Conservation (phyloP, 345 rosid genomes). For the Streptanthus diversifolius region DNA sequence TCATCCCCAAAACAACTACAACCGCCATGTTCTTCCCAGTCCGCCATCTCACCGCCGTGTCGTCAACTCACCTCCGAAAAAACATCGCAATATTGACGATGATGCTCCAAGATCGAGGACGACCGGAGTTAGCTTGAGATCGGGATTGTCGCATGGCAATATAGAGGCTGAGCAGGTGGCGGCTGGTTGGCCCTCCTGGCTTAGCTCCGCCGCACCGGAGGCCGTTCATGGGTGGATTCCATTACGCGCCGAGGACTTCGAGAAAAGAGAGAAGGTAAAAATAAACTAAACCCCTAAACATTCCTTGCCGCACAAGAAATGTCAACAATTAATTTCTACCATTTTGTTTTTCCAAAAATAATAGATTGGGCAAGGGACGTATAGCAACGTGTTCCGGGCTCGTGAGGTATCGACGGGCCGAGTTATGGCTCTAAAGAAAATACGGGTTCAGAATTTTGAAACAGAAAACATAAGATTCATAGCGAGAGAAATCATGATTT, state of each 20-base stretch:
- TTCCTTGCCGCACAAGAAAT: slow-evolving; percentile 18
- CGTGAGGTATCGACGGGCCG: slow-evolving; percentile 67
- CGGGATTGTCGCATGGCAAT: slow-evolving; percentile 43
- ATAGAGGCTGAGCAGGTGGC: slow-evolving; percentile 62
- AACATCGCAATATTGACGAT: slow-evolving; percentile 34
- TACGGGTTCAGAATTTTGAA: slow-evolving; percentile 67
- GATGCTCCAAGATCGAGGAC: slow-evolving; percentile 32
- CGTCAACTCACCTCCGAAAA: slow-evolving; percentile 26
- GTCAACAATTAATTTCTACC: not conserved
- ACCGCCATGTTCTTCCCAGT: slow-evolving; percentile 25
- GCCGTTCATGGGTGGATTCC: slow-evolving; percentile 78
- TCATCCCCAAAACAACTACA: slow-evolving; percentile 30
- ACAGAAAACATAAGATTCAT: slow-evolving; percentile 73
- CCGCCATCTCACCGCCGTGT: slow-evolving; percentile 30
- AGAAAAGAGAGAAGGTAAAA: slow-evolving; percentile 78
- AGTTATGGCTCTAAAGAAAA: slow-evolving; percentile 73
- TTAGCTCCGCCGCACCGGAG: slow-evolving; percentile 61
- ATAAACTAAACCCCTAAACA: not conserved
- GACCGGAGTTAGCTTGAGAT: slow-evolving; percentile 41
- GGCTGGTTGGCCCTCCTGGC: slow-evolving; percentile 85
- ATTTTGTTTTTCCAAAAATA: not conserved
- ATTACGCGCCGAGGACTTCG: slow-evolving; percentile 58
- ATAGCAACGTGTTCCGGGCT: slow-evolving; percentile 76
- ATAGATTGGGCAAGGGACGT: slow-evolving; percentile 87
- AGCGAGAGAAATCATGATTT: slow-evolving; percentile 71